Evolutionary conservation across 129 eudicot genomes (phyloP).

Genomic region (Ambrosia artemisiifolia): DNA sequence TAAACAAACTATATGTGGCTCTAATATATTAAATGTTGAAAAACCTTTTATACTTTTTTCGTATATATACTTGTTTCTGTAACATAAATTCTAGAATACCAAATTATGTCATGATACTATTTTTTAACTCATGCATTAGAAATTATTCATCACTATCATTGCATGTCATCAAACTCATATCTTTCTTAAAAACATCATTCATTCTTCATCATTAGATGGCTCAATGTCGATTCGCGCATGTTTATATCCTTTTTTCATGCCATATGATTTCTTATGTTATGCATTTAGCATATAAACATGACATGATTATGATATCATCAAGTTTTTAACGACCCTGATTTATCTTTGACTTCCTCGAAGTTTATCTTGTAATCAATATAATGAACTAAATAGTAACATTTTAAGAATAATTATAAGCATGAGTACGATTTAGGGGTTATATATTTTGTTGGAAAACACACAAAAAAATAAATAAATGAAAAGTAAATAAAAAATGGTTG

Average conservation of each 20-base stretch:
- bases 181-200: conserved; percentile 1
- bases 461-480: no score
- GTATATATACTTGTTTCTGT: background rate
- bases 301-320: conserved; percentile 19
- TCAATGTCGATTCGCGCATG: background rate
- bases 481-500: background rate
- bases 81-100: background rate
- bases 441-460: no score
- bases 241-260: background rate
- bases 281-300: background rate
- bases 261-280: background rate
- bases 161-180: conserved; percentile 5
- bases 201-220: conserved; percentile 23
- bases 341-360: conserved; percentile 7
- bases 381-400: background rate
- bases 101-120: background rate
- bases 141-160: background rate
- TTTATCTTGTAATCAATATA: background rate
- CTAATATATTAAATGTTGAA: no score
- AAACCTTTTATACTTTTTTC: no score
- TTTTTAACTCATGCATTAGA: background rate
- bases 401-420: background rate
- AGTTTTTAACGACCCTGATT: background rate
- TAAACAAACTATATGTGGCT: no score
- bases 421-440: background rate